Base-by-base conservation (phyloP, 495 filamentous ascomycete genomes). In the Paragyromitra xinjiangensis region DNA sequence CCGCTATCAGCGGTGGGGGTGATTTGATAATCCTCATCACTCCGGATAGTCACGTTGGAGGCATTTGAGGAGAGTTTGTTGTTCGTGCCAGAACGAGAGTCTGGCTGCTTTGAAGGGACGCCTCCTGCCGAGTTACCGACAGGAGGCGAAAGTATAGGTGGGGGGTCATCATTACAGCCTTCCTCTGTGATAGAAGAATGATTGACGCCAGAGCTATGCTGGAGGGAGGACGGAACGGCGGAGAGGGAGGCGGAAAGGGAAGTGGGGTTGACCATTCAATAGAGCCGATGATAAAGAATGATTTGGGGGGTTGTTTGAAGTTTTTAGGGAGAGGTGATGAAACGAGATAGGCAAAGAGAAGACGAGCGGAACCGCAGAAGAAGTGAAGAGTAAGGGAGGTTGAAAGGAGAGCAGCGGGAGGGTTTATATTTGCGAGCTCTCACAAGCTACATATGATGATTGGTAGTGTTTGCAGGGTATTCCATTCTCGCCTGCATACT, bases 141-240 rank as follows among this genome's bases (percentile, higher is more conserved):
- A 82, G 80, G 80, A 82, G 80, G 80, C 80, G 61, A 81, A 82
- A 81, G 80, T 82, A 82, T 82, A 81, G 80, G 80, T 51, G 80
- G 80, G 62, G 80, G 80, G 56, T 82, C 80, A 79, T 82, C 80
- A 34, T 81, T 81, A 68, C 80, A 82, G 59, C 80, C 80, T 79
- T 82, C 80, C 19, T 82, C 80, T 42, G 69, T 71, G 53, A 65
- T 62, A 42, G 78, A 64, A 67, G 76, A 61, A 68, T 78, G 70
- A n/a, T 68, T 73, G 79, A 78, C 37, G 75, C 80, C 80, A 79
- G 79, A 72, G 80, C 67, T 73, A n/a, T 81, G 80, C 64, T 81
- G 69, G 75, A 82, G 80, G 71, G 76, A 45, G 40, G 77, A 78
- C 9, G 74, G 74, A 68, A 71, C 24, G 79, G 80, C 69, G 68